Evolutionary conservation across 495 filamentous ascomycete species (phyloP), one percentile per base, ranked within the genome.

Genomic region (Apiosordaria backusii): DNA sequence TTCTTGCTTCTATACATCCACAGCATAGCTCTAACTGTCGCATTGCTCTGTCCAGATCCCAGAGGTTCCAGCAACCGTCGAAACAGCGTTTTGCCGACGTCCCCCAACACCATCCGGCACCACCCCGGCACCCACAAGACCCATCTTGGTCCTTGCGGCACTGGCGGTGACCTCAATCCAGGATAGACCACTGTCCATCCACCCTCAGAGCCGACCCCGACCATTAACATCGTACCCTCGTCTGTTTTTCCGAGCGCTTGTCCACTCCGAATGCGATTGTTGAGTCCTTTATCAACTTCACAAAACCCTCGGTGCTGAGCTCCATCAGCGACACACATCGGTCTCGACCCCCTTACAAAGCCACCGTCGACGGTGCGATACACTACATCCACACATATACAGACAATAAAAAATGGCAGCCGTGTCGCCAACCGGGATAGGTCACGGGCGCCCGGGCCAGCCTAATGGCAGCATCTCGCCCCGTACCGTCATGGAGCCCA

Each of bases 401-500:
- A 67, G 27, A 24, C 13, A 13, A 1, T 60, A 40, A 54, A 19
- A n/a, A 40, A 75, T 75, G 69, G 50, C 67, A 58, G 65, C 67
- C 1, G 58, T 57, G 10, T 60, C 68, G 4, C 65, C 65, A 6
- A 68, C 67, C 50, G 69, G 69, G 21, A 21, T 29, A 5, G 64
- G 59, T 4, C 64, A 67, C 40, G 27, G 67, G 57, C 35, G 63
- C 9, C 60, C 50, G 2, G 61, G 57, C 27, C 40, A 19, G 19
- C 23, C 77, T 69, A 74, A 76, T 64, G 76, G 74, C 55, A 79
- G 79, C 77, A 76, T 83, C 75, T 79, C 84, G 58, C 74, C 80
- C 67, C 75, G 76, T 71, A 77, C 85, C 67, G 67, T 75, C 53
- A 57, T 75, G 27, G 79, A 83, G 10, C 88, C 90, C 69, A 96